Evolutionary conservation across 352 stramenopile species (phyloP), one percentile per base, ranked within the genome.

Genomic region (Pythium oligandrum): DNA sequence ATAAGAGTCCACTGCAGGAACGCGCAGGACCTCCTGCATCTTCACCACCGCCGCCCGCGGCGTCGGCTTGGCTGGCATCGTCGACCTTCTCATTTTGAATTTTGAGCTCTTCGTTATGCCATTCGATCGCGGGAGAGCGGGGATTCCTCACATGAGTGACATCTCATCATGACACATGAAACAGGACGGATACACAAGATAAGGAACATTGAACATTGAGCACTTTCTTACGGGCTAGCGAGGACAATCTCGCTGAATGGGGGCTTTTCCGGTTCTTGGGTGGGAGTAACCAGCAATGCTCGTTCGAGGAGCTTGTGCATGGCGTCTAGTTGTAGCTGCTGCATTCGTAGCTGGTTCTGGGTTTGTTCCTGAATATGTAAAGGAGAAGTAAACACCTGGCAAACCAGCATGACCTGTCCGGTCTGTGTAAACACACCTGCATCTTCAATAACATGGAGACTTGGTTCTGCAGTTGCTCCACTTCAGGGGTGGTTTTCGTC

Each of bases 311-410:
- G 49, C 11, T 63, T 51, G 46, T 72, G 51, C 34, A 91, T 91
- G 4, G 64, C 60, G 34, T 83, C 63, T 43, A 91, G 53, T 51
- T 91, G 75, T 6, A 43, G 55, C 38, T 88, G 75, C 50, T 91
- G 78, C 3, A 61, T 64, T 4, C 47, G 68, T 33, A 91, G 51
- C 51, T 88, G 80, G 7, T 59, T 62, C 55, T 89, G 74, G 12
- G 86, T 53, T 44, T 78, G 59, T 31, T 78, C 44, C 75, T 88
- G 49, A 38, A 49, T 10, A 4, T 10, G 11, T 53, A 38, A 0
- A 48, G 17, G 17, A 26, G 17, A 26, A 26, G 17, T 26, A 32
- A 47, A n/a, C 8, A 55, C 4, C 3, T 17, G 32, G 39, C 42
- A 54, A 43, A 39, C n/a, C 31, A 43, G 34, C 45, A 34, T 32